phyloP scores from a whole-genome alignment of 2,329 filamentous ascomycete genomes.

The Mycosphaerella sp. region DNA sequence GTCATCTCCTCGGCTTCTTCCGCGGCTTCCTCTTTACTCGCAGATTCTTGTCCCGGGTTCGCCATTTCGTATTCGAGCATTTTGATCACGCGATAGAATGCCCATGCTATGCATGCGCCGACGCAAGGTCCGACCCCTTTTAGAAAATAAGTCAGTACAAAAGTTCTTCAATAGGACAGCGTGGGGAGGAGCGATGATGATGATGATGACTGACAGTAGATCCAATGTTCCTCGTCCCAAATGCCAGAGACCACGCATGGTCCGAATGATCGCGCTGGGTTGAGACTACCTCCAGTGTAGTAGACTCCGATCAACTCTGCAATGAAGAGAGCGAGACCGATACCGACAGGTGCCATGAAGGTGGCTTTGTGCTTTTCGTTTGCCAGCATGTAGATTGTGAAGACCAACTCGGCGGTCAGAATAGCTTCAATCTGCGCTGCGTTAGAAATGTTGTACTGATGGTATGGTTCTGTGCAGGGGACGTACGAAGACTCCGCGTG shows the following conservation, averaged over 20 bases:
- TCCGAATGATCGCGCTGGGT: constrained; percentile 35
- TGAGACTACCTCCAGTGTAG: constrained; percentile 35
- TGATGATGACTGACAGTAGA: constrained; percentile 24
- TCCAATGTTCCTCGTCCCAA: constrained; percentile 24
- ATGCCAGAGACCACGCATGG: constrained; percentile 25
- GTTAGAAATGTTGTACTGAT: not conserved
- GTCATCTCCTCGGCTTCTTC: constrained; percentile 20
- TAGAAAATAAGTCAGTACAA: constrained; percentile 6
- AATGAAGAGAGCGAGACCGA: constrained; percentile 48
- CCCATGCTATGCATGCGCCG: constrained; percentile 30
- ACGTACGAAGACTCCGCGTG: constrained; percentile 35
- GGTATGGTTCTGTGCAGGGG: no score
- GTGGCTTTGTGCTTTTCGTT: constrained; percentile 41
- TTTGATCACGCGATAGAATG: constrained; percentile 34
- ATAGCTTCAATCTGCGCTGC: constrained; percentile 35
- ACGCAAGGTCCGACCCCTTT: constrained; percentile 30
- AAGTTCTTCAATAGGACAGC: not conserved
- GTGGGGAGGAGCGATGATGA: no score
- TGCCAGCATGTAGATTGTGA: constrained; percentile 40
- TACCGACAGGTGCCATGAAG: constrained; percentile 40
- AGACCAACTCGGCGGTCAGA: constrained; percentile 38
- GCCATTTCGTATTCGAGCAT: constrained; percentile 33
- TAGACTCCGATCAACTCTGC: constrained; percentile 40
- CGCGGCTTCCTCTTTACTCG: constrained; percentile 21
- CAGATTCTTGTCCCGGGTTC: constrained; percentile 26